Evolutionary conservation across 2,329 filamentous ascomycete species (phyloP), one percentile per base, ranked within the genome.

Genomic region (Blastomyces silverae): DNA sequence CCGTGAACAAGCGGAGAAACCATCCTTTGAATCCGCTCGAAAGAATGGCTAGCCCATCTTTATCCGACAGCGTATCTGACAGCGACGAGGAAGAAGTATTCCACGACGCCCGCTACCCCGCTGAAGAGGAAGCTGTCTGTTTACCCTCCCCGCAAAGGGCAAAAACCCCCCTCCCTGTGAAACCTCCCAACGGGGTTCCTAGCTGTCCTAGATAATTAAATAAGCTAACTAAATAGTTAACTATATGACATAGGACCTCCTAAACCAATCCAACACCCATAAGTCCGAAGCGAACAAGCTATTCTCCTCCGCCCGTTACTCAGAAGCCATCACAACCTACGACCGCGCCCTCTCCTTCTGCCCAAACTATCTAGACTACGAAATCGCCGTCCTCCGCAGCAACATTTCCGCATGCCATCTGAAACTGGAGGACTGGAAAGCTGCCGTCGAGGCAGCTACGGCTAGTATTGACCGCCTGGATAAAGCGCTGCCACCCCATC

Each of bases 351-450:
- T 95, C 2, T 82, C 86, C 15, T 84, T 87, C 8, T 92, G 91
- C 71, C 93, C 93, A 1, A 87, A 86, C 68, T 95, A 96, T 74
- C 84, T 96, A 34, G 87, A 93, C 74, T 96, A 91, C 78, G 91
- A 96, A 70, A 82, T 93, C 67, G 91, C 92, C 34, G 90, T 97
- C 11, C 82, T 97, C 6, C 86, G 88, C 66, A 92, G 89, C 74
- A 97, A 97, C 79, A 88, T 97, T 69, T 85, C 93, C 1, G 93
- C 92, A 11, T 96, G 92, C 73, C 86, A 96, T 71, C 76, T 97
- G 64, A 95, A 95, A 74, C 81, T 95, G 2, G 82, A 87, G 66
- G 88, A 93, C 67, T 97, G 92, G 90, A 91, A 92, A 69, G 87
- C 90, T 39, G 90, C 91, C 11, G 83, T 92, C 55, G 87, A 88